phyloP scores from a whole-genome alignment of 2,329 filamentous ascomycete species.

The Dichotomopilus funicola region DNA sequence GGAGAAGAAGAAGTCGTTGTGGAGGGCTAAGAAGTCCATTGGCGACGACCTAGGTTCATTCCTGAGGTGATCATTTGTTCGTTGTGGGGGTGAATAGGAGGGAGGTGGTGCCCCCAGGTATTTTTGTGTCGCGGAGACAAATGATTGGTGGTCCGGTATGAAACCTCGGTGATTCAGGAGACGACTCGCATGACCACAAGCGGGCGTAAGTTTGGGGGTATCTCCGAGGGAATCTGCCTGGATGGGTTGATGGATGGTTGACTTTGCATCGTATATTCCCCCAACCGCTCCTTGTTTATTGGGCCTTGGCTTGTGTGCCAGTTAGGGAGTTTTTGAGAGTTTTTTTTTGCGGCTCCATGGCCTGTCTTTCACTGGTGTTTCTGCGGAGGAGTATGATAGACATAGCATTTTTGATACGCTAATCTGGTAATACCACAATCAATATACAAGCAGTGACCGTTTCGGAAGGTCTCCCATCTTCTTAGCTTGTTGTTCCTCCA shows the following conservation, averaged over 20 bases:
- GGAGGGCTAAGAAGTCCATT: slow-evolving; percentile 55
- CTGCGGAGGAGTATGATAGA: slow-evolving; percentile 25
- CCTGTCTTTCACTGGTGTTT: slow-evolving; percentile 10
- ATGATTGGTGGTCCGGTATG: too few species aligned
- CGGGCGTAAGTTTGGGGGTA: neutral
- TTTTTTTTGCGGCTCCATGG: neutral
- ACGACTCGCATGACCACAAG: too few species aligned
- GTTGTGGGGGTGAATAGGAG: too few species aligned
- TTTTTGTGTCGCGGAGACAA: too few species aligned
- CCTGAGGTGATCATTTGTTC: slow-evolving; percentile 30
- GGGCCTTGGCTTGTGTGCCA: neutral
- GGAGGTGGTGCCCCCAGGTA: too few species aligned
- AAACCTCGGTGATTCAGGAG: too few species aligned
- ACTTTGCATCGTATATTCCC: slow-evolving; percentile 6
- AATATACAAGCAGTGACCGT: slow-evolving; percentile 11
- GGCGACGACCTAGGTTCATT: slow-evolving; percentile 43
- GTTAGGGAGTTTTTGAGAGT: neutral
- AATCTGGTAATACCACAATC: slow-evolving; percentile 25
- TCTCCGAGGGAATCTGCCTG: neutral
- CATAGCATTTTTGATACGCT: slow-evolving; percentile 24
- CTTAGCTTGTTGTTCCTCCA: neutral
- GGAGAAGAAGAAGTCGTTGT: slow-evolving; percentile 60
- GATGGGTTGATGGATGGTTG: neutral
- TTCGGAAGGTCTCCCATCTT: neutral
- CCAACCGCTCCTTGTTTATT: neutral